Evolutionary conservation across 768 basidiomycete species (phyloP), one percentile per base, ranked within the genome.

Genomic region (Naganishia kalamii): DNA sequence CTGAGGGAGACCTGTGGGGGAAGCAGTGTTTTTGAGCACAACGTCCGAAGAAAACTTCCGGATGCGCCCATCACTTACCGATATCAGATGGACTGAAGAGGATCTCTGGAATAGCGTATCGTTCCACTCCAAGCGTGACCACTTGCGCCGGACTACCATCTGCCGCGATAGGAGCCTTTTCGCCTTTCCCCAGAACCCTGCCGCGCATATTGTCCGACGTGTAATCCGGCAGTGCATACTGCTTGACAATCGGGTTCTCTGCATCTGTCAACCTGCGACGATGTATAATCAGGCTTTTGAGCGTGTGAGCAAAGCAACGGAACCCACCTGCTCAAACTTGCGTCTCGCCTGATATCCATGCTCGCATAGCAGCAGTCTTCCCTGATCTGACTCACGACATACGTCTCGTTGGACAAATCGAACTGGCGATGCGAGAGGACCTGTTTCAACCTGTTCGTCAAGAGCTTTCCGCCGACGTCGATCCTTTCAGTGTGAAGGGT

Each of bases 371-470:
- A 92, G 75, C 90, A 92, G 17, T 84, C 78, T 77, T 97, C 92
- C 77, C 94, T 92, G 71, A 91, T 88, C 72, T 88, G 84, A 79
- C 94, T 92, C 82, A 96, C 87, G 74, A 97, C 88, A 76, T 88
- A 85, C 2, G 91, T 93, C 77, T 97, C 88, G 72, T 96, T 92
- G 87, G 93, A 92, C 89, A 97, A 91, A 77, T 97, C 90, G 89
- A 90, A 97, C 74, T 97, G 93, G 47, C 94, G 86, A 77, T 89
- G 97, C 13, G 92, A 94, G 5, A 93, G 85, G 48, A 93, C 83
- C 74, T 93, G 90, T 74, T 96, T 96, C 25, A 98, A 83, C 59
- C 94, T 89, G 78, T 98, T 97, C 27, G 93, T 97, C 64, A 98
- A 78, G 11, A 98, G 83, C 80, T 98, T 96, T 50, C 93, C 94